Conservation (phyloP, 2,329 filamentous ascomycete genomes). For the Trichoderma sp. region DNA sequence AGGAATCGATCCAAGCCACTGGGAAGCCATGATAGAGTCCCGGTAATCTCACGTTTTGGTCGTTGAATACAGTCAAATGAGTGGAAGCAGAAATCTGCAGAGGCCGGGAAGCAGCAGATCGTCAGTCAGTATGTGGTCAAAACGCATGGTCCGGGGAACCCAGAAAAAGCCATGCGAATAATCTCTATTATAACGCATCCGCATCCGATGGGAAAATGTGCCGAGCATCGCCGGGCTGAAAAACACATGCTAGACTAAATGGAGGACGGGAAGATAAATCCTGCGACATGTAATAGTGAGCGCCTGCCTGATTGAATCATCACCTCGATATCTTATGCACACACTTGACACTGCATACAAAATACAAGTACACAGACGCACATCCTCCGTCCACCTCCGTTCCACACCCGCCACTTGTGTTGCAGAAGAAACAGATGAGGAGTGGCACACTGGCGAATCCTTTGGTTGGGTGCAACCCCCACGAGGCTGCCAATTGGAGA, state of each 20-base stretch:
- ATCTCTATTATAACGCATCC: background rate
- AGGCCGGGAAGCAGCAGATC: background rate
- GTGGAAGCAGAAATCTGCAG: background rate
- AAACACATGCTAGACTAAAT: background rate
- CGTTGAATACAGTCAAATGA: background rate
- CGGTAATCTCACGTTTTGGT: background rate
- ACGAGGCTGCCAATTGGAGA: constrained; percentile 5
- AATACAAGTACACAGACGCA: background rate
- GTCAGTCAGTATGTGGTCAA: background rate
- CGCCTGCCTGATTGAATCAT: background rate
- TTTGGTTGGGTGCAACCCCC: background rate
- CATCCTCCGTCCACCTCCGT: background rate
- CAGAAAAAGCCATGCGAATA: background rate
- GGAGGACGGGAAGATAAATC: background rate
- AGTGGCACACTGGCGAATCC: constrained; percentile 2
- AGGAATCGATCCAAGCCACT: background rate
- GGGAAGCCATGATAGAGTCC: background rate
- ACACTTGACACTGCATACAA: background rate
- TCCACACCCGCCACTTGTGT: background rate
- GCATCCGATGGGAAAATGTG: background rate
- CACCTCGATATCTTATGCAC: background rate
- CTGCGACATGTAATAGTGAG: background rate
- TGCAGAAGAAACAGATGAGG: background rate
- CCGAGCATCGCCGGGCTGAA: background rate
- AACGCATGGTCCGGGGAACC: background rate